Evolutionary conservation across 257 asterid genomes (phyloP), one percentile per base, ranked within the genome.

Genomic region (Petunia axillaris): DNA sequence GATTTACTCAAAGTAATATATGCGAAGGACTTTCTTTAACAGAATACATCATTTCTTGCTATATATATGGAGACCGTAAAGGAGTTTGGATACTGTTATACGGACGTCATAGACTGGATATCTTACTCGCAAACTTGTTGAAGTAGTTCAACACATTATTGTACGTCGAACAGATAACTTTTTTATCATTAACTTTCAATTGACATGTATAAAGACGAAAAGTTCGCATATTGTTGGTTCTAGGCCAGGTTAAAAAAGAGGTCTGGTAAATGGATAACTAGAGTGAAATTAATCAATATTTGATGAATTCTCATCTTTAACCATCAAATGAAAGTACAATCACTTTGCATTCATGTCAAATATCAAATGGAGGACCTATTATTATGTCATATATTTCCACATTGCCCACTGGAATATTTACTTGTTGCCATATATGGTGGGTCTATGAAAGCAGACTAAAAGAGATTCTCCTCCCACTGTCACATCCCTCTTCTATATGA

Each of bases 51-150:
- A 73, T 1, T 73, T 25, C 63, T 73, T 64, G 70, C 36, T 64
- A 64, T 1, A 25, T 25, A 25, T 25, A 25, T 25, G 58, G 74
- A 77, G 58, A 73, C 71, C 44, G 13, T 77, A 79, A 64, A 64
- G 77, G 77, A 15, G 55, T 64, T 64, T 52, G 64, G 53, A 79
- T 79, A 79, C 53, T 50, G n/a, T 11, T 48, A 54, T 14, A 64
- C 77, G 41, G 50, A 79, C 77, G 65, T 79, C 44, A 79, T 64
- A 79, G 46, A 35, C 3, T 46, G 82, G 48, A 64, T 64, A 79
- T 79, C 82, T 64, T 36, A 25, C 70, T 43, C 40, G 76, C 13
- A 79, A 13, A 79, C 65, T 79, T 79, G 82, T 48, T 79, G 76
- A 79, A 79, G 73, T 63, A 78, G 81, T 62, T 59, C 37, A 78